A percentile compares a stretch with the other conserved stretches of the same genome.
Conservation (phyloP, 2,329 filamentous ascomycete species). For the Colletotrichum filicis region DNA sequence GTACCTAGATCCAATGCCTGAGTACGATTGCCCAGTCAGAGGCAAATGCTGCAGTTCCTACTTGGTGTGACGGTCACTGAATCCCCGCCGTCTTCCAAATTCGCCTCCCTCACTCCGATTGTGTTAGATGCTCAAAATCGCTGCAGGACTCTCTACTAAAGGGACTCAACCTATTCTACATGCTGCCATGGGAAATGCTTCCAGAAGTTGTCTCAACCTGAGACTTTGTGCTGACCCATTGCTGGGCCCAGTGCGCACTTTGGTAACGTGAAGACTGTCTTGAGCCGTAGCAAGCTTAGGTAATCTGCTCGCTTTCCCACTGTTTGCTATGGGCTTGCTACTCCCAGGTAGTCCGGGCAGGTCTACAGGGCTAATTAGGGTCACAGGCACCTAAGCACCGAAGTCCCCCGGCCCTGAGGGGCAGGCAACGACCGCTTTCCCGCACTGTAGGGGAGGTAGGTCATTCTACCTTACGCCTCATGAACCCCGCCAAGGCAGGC, state of each 20-base stretch:
- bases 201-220: background rate
- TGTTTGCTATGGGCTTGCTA: no score
- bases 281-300: background rate
- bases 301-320: background rate
- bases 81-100: no score
- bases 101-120: background rate
- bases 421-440: background rate
- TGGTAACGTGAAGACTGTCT: background rate
- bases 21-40: no score
- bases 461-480: background rate
- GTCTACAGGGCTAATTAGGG: background rate
- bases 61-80: no score
- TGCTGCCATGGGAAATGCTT: background rate
- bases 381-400: background rate
- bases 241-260: background rate
- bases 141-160: background rate
- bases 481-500: constrained; percentile 6
- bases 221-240: background rate
- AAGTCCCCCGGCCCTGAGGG: no score
- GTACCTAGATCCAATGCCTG: no score
- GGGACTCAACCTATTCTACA: no score
- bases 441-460: background rate
- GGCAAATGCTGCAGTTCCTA: no score
- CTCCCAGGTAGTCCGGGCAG: background rate
- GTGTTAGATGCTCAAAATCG: background rate